Base-by-base conservation (phyloP, 768 basidiomycete species). In the Hysterangium stoloniferum region DNA sequence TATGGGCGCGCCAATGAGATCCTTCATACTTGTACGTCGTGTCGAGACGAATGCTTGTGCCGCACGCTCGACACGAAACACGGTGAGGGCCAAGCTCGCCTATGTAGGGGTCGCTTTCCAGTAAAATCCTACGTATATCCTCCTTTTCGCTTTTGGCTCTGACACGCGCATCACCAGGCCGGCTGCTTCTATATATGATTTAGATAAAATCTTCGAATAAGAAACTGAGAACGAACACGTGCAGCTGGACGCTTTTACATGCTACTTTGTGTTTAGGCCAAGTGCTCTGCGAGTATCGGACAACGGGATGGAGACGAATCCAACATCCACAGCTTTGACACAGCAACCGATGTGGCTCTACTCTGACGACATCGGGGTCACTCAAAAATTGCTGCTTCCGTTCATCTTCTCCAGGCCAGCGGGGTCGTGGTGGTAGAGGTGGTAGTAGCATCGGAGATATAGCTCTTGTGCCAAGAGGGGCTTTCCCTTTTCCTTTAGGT, bases 1-100 rank as follows among this genome's bases (percentile, higher is more conserved):
- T 71, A 58, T 86, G 84, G 56, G 75, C 80, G 38, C 66, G 61
- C 84, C 84, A 86, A 62, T 86, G 83, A 58, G 75, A 76, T 27
- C 73, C 71, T 57, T 86, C 84, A 57, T 74, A 86, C 19, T 70
- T 69, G 62, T 79, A 82, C 65, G 84, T 85, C 28, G 70, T 63
- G 13, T 82, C 84, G 24, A 86, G 75, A 61, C 82, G 82, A 64
- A 86, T 84, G 12, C 67, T 65, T 25, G 58, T 64, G 32, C 71
- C 68, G 62, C 84, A 86, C 46, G 71, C 71, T 54, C 66, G 68
- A 66, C 82, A 84, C 48, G 69, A 67, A 45, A 81, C 77, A 48
- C 72, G 70, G 45, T 76, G 66, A 2, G 74, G 68, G 56, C 77
- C 69, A 15, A 79, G 66, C 46, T 71, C 73, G 45, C 74, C 74